These are phyloP conservation scores for Fusarium sulawesiense DNA, from an alignment of 2,329 filamentous ascomycete genomes.

Conservation along the genomic window DNA sequence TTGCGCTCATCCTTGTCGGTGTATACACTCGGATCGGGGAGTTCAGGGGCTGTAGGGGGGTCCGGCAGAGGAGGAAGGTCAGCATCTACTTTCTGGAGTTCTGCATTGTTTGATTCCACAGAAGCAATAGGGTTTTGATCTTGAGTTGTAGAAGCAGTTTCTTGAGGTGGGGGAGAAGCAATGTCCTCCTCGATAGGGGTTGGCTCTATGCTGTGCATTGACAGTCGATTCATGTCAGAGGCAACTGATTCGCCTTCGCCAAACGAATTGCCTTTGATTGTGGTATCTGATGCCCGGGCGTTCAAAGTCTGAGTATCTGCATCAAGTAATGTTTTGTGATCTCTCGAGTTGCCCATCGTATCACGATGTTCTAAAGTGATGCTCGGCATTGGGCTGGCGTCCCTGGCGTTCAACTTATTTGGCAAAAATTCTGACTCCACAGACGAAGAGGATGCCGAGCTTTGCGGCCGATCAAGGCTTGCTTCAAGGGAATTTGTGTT, in stretches of 20 bases:
- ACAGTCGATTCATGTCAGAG: slow-evolving; percentile 36
- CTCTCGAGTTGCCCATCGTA: slow-evolving; percentile 22
- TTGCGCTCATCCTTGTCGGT: slow-evolving; percentile 74
- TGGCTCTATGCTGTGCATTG: slow-evolving; percentile 54
- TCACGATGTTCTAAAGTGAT: slow-evolving; percentile 40
- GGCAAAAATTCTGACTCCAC: slow-evolving; percentile 12
- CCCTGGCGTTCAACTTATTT: not conserved
- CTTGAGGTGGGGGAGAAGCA: not conserved
- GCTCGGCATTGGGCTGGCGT: slow-evolving; percentile 24
- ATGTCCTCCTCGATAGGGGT: slow-evolving; percentile 50
- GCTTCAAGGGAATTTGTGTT: not conserved
- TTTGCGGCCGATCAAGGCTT: not conserved
- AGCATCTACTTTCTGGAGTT: slow-evolving; percentile 18
- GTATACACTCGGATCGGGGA: slow-evolving; percentile 68
- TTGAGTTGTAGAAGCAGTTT: not conserved
- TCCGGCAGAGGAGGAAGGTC: slow-evolving; percentile 54
- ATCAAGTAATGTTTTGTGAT: slow-evolving; percentile 34
- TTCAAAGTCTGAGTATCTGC: not conserved
- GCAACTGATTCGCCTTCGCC: slow-evolving; percentile 6
- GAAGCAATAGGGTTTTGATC: slow-evolving; percentile 1
- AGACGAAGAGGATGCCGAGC: not conserved
- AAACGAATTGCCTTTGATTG: not conserved
- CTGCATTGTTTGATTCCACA: not conserved
- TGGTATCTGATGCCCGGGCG: not conserved
- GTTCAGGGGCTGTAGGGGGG: slow-evolving; percentile 58